These are phyloP conservation scores for Lanmaoa rubissima DNA, from an alignment of 768 basidiomycete species.

Conservation along the genomic window DNA sequence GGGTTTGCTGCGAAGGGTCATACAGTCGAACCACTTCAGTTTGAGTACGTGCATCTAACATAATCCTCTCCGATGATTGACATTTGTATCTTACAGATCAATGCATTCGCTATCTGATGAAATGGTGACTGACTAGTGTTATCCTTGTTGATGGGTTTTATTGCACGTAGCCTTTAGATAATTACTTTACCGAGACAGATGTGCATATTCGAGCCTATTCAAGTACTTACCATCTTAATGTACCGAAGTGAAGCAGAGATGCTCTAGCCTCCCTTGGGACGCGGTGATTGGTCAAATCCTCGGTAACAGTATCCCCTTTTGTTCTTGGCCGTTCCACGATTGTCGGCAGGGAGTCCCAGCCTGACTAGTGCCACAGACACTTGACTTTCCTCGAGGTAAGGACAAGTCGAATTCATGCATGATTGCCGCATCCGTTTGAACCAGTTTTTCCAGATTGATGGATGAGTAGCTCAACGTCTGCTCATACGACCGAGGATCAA, in stretches of 20 bases:
- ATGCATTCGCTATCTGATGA: constrained; percentile 1
- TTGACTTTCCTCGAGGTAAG: too few species aligned
- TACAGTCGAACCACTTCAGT: neutral
- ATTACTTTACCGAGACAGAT: neutral
- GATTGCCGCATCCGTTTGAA: neutral
- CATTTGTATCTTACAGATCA: neutral
- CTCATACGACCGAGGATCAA: neutral
- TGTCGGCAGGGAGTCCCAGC: neutral
- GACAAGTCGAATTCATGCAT: neutral
- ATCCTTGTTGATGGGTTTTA: neutral
- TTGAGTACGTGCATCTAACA: neutral
- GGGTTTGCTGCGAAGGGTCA: constrained; percentile 5
- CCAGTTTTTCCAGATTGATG: neutral
- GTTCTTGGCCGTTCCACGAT: neutral
- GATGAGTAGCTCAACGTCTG: neutral
- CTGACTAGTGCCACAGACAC: neutral
- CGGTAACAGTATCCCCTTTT: neutral
- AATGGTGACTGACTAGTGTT: neutral
- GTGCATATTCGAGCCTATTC: neutral
- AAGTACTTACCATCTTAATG: neutral
- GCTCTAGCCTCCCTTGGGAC: neutral
- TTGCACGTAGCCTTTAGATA: neutral
- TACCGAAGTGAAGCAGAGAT: neutral
- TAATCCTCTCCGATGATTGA: neutral
- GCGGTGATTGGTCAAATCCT: neutral